Evolutionary conservation across 148 eudicot genomes (phyloP).

Genomic region (Persicaria tinctoria): DNA sequence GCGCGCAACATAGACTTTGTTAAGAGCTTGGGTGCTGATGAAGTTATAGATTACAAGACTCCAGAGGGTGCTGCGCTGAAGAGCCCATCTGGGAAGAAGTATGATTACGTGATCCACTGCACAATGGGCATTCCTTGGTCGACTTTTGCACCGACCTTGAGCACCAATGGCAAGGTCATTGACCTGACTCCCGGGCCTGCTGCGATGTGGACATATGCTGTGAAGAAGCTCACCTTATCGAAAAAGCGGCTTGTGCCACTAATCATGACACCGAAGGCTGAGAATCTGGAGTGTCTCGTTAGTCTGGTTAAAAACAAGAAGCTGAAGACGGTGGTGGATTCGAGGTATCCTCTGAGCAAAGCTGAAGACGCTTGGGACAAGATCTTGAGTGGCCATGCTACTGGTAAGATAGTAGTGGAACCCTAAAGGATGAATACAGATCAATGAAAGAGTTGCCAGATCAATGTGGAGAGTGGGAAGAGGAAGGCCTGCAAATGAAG

Average conservation of each 20-base stretch:
- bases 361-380: constrained; percentile 83
- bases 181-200: constrained; percentile 39
- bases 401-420: constrained; percentile 73
- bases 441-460: neutral
- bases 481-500: too few relatives aligned
- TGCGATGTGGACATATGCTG: constrained; percentile 40
- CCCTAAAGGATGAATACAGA: constrained; percentile 17
- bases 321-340: constrained; percentile 66
- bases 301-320: constrained; percentile 59
- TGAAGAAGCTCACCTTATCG: constrained; percentile 50
- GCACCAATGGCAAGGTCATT: constrained; percentile 47
- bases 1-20: constrained; percentile 61
- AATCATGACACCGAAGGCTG: constrained; percentile 29
- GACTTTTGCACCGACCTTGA: constrained; percentile 50
- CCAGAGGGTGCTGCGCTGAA: constrained; percentile 60
- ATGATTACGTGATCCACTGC: constrained; percentile 61
- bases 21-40: constrained; percentile 67
- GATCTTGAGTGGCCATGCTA: constrained; percentile 63
- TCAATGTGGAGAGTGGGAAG: too few relatives aligned
- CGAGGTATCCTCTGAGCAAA: constrained; percentile 44
- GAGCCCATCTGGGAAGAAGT: constrained; percentile 69
- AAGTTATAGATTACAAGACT: constrained; percentile 71
- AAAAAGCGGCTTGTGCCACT: constrained; percentile 60
- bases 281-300: constrained; percentile 48
- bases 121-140: constrained; percentile 56